Conservation (phyloP, 2,329 filamentous ascomycete species). For the Cladorrhinum sp. region DNA sequence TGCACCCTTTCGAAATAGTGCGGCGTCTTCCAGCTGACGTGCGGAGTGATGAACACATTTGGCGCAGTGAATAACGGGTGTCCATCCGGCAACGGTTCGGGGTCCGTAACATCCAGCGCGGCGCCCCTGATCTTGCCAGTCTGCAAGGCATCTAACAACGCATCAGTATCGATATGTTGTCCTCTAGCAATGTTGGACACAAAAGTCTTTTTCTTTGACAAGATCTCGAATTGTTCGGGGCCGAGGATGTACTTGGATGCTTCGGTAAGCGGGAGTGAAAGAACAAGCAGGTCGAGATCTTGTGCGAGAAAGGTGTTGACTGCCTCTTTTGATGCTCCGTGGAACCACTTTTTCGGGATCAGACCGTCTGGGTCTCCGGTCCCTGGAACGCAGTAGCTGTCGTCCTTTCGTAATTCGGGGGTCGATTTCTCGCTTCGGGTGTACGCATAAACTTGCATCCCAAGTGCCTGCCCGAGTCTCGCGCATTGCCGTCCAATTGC, state of each 20-base stretch:
- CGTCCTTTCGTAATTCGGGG: conserved; percentile 54
- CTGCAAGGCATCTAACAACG: conserved; percentile 55
- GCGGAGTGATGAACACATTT: conserved; percentile 57
- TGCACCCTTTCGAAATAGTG: conserved; percentile 28
- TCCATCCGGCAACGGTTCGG: conserved; percentile 63
- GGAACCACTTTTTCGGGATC: conserved; percentile 43
- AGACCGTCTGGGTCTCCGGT: conserved; percentile 49
- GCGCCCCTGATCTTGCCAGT: conserved; percentile 48
- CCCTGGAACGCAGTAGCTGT: conserved; percentile 61
- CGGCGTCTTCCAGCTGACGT: conserved; percentile 36
- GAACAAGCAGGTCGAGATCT: conserved; percentile 43
- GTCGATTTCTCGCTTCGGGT: conserved; percentile 60
- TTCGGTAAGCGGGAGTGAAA: conserved; percentile 41
- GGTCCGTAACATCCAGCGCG: conserved; percentile 69
- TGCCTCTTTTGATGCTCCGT: conserved; percentile 32
- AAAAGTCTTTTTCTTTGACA: conserved; percentile 48
- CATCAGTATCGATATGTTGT: conserved; percentile 40
- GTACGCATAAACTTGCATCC: conserved; percentile 66
- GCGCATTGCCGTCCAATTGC: conserved; percentile 44
- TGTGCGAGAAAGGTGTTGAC: conserved; percentile 42
- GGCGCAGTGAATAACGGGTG: conserved; percentile 62
- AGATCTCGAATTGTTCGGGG: conserved; percentile 40
- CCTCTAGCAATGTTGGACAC: conserved; percentile 65
- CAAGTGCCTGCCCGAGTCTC: conserved; percentile 54
- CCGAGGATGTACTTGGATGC: conserved; percentile 42